Base-by-base conservation (phyloP, 176 grass and related monocot species). In the Puccinellia tenuiflora region DNA sequence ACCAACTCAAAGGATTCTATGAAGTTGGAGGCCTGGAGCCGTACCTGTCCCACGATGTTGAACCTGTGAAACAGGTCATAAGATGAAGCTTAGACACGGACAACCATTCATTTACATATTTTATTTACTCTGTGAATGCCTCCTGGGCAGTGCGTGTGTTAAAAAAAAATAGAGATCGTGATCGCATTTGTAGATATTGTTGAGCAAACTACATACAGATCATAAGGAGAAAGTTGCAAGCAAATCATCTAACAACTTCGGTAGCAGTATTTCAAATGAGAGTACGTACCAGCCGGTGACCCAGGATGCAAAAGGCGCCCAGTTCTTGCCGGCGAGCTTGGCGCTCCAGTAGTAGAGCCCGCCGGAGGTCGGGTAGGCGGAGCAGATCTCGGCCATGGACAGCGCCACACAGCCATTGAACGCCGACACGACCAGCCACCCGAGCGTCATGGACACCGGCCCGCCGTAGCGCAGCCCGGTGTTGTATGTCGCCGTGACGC, bases 331-430 rank as follows among this genome's bases (percentile, higher is more conserved):
- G 40, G 92, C 86, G 25, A 97, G 83, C 79, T 81, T 94, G 9
- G 95, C 92, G 37, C 95, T 97, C 95, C 95, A 97, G 85, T 92
- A 97, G 88, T 97, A 97, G 43, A 97, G 88, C 1, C 95, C 95
- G 11, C 90, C 95, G 3, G 92, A 92, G 26, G 95, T 97, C n/a
- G 95, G 95, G 87, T 88, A 97, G 0, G 92, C 87, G 0, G 95
- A 94, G 90, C 95, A 97, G 48, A 97, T 92, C 88, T 97, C 94
- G 1, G 90, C 94, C 94, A 94, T 97, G 54, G 94, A 92, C 70
- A 97, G 45, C 0, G 89, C 94, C 1, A 97, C 57, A 20, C 85
- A 89, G 29, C 51, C 67, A 38, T 89, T 92, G 75, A 97, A 85
- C 20, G 42, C 7, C 0, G 83, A 71, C 6, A 90, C 91, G 16